Evolutionary conservation across 495 filamentous ascomycete genomes (phyloP).

Genomic region (Talaromyces nanjingensis): DNA sequence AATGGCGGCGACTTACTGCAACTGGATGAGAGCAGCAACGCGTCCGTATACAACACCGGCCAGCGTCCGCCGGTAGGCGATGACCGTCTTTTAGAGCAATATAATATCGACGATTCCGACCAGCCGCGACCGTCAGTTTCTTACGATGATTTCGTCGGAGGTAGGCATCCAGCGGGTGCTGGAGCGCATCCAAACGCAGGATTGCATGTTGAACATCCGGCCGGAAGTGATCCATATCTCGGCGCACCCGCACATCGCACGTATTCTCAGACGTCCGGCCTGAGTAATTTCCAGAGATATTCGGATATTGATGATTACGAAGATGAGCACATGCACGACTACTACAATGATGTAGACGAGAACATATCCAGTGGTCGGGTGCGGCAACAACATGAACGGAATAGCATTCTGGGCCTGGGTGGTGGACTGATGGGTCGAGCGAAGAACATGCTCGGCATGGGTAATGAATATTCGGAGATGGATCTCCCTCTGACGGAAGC

Average conservation of each 20-base stretch:
- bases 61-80: slow-evolving; percentile 68
- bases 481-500: slow-evolving; percentile 88
- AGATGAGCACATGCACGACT: slow-evolving; percentile 59
- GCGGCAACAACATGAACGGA: slow-evolving; percentile 63
- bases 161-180: slow-evolving; percentile 39
- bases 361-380: slow-evolving; percentile 47
- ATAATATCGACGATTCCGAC: slow-evolving; percentile 60
- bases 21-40: slow-evolving; percentile 59
- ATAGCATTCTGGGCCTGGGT: slow-evolving; percentile 79
- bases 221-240: slow-evolving; percentile 38
- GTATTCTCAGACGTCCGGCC: slow-evolving; percentile 78
- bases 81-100: slow-evolving; percentile 64
- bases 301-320: slow-evolving; percentile 80
- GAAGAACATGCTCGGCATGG: slow-evolving; percentile 89
- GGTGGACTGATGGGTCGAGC: slow-evolving; percentile 79
- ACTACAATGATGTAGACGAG: slow-evolving; percentile 47
- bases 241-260: slow-evolving; percentile 33
- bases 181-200: slow-evolving; percentile 20
- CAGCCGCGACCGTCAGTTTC: slow-evolving; percentile 77
- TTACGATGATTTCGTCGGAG: slow-evolving; percentile 91
- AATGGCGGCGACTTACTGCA: slow-evolving; percentile 65
- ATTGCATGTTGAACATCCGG: slow-evolving; percentile 26
- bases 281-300: slow-evolving; percentile 85
- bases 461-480: slow-evolving; percentile 93
- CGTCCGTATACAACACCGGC: slow-evolving; percentile 64